Evolutionary conservation across 305 asterid species (phyloP).

Genomic region (Stenogyne calaminthoides): DNA sequence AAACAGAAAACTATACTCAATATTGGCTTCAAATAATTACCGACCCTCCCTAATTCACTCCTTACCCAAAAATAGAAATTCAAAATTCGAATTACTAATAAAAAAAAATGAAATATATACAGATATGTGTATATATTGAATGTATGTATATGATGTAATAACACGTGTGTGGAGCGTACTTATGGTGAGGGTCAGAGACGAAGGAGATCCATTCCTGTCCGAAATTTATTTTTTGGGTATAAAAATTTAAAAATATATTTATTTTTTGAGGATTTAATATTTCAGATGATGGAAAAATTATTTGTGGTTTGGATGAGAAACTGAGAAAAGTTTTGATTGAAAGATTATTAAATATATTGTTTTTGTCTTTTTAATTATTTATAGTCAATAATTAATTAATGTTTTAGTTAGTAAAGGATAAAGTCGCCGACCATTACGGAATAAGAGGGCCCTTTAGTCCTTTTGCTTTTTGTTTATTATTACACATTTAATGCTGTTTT

Average conservation of each 20-base stretch:
- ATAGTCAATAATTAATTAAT: background rate
- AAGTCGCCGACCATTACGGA: slow-evolving; percentile 40
- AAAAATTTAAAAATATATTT: background rate
- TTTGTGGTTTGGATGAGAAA: slow-evolving; percentile 39
- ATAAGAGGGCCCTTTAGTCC: slow-evolving; percentile 12
- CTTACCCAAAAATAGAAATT: slow-evolving; percentile 29
- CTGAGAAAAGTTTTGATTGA: slow-evolving; percentile 27
- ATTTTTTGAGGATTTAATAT: background rate
- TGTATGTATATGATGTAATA: slow-evolving; percentile 9
- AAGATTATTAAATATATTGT: background rate
- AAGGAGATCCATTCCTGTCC: slow-evolving; percentile 36
- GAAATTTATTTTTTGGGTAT: slow-evolving; percentile 5
- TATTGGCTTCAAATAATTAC: slow-evolving; percentile 28
- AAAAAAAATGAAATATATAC: background rate
- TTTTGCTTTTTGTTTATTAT: slow-evolving; percentile 18
- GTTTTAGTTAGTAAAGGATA: background rate
- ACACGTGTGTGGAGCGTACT: slow-evolving; percentile 45
- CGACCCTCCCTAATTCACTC: slow-evolving; percentile 34
- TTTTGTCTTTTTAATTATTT: background rate
- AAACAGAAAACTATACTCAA: slow-evolving; percentile 22
- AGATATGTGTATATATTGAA: background rate
- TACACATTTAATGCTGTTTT: slow-evolving; percentile 13
- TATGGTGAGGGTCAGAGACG: slow-evolving; percentile 27
- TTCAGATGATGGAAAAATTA: slow-evolving; percentile 18
- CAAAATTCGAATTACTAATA: background rate